Conservation (phyloP, 2,329 filamentous ascomycete species). For the Fusarium aywerte region DNA sequence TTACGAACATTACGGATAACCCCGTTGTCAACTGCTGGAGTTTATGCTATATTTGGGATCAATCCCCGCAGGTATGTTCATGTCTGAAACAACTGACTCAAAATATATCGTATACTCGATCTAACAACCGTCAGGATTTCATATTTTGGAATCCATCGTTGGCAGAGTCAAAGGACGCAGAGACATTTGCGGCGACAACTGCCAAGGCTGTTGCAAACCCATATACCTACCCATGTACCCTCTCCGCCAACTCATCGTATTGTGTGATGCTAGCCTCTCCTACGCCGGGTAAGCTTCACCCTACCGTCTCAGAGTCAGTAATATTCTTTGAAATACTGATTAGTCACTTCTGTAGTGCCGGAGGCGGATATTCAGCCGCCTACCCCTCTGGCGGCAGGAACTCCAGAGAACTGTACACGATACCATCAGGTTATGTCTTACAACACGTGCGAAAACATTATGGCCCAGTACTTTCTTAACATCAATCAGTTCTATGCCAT, state of each 20-base stretch:
- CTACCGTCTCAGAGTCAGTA: neutral
- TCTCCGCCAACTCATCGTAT: conserved; percentile 12
- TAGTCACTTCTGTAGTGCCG: neutral
- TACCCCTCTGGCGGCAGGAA: neutral
- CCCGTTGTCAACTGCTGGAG: neutral
- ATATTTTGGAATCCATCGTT: conserved; percentile 24
- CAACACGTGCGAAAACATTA: neutral
- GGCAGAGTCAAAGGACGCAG: neutral
- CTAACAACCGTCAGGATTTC: neutral
- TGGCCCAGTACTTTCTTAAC: neutral
- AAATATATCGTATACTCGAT: neutral
- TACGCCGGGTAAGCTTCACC: neutral
- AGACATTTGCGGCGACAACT: neutral
- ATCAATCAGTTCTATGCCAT: conserved; percentile 17
- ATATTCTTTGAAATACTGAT: neutral
- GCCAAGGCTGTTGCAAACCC: neutral
- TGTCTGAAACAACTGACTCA: neutral
- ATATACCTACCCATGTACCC: conserved; percentile 11
- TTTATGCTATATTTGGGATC: neutral
- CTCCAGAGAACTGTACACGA: neutral
- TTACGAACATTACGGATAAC: neutral
- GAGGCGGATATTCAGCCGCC: neutral
- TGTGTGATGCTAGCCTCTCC: conserved; percentile 5
- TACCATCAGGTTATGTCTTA: conserved; percentile 1
- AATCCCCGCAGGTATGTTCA: neutral